phyloP scores from a whole-genome alignment of 371 early-diverging fungal genomes.

The Syncephalastrum monosporum region DNA sequence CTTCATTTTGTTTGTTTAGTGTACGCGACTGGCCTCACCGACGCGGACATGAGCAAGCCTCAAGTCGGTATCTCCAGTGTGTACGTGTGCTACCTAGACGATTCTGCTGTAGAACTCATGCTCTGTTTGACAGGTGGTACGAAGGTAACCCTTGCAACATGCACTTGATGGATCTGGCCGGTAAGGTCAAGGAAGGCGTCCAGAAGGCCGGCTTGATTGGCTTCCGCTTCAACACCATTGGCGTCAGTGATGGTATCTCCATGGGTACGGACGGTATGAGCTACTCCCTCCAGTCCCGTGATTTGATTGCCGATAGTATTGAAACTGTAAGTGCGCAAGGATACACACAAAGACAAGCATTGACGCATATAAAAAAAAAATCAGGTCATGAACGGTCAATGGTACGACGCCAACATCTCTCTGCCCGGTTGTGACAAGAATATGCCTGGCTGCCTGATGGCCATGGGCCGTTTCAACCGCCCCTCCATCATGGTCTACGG shows the following conservation, averaged over 20 bases:
- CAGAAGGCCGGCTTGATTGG: conserved; percentile 85
- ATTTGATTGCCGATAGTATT: conserved; percentile 96
- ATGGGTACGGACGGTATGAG: conserved; percentile 95
- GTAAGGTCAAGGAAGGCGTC: conserved; percentile 87
- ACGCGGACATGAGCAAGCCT: conserved; percentile 75
- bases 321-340: conserved; percentile 70
- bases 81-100: conserved; percentile 39
- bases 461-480: conserved; percentile 90
- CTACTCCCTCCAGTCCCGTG: conserved; percentile 92
- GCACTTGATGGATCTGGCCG: conserved; percentile 88
- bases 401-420: conserved; percentile 79
- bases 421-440: conserved; percentile 88
- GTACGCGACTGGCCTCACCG: conserved; percentile 85
- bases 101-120: neutral
- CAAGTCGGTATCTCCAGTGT: conserved; percentile 92
- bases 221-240: conserved; percentile 93
- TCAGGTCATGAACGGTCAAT: conserved; percentile 88
- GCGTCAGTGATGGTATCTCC: conserved; percentile 93
- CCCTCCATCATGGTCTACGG: conserved; percentile 89
- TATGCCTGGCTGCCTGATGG: conserved; percentile 95
- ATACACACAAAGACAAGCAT: neutral
- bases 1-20: conserved; percentile 42
- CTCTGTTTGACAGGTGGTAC: conserved; percentile 26
- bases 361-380: neutral
- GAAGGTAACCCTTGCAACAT: conserved; percentile 98